These are phyloP conservation scores for Penicillium paxilli DNA, from an alignment of 495 filamentous ascomycete species.

Conservation along the genomic window DNA sequence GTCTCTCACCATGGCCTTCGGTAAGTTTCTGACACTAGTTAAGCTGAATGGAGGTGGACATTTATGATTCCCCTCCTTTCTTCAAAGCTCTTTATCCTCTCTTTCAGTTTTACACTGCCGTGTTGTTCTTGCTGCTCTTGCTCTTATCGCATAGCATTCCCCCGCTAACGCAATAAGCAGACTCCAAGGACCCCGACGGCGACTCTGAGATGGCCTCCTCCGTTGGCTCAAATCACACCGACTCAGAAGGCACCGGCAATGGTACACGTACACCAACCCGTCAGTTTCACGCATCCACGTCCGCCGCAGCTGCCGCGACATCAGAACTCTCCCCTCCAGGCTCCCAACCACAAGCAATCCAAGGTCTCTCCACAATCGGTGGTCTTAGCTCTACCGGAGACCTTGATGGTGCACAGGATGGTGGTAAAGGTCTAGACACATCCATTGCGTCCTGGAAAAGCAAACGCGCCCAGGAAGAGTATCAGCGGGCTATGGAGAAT, in stretches of 20 bases:
- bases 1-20: constrained; percentile 19
- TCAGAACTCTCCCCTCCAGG: constrained; percentile 56
- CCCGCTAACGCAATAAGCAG: constrained; percentile 9
- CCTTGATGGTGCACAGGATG: background rate
- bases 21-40: too few species aligned
- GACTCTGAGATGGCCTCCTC: constrained; percentile 61
- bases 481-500: constrained; percentile 47
- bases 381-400: background rate
- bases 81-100: background rate
- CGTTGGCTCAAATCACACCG: constrained; percentile 37
- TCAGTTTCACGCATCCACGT: constrained; percentile 11
- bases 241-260: constrained; percentile 29
- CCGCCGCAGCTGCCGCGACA: constrained; percentile 17
- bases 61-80: background rate
- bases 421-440: constrained; percentile 26
- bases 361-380: constrained; percentile 6
- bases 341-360: constrained; percentile 43
- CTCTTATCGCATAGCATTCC: background rate
- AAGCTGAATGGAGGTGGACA: too few species aligned
- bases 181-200: constrained; percentile 48
- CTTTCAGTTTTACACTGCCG: background rate
- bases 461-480: constrained; percentile 62
- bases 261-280: constrained; percentile 41
- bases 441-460: constrained; percentile 58
- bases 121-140: background rate